phyloP scores from a whole-genome alignment of 768 basidiomycete genomes.

The Agrocybe praecox region DNA sequence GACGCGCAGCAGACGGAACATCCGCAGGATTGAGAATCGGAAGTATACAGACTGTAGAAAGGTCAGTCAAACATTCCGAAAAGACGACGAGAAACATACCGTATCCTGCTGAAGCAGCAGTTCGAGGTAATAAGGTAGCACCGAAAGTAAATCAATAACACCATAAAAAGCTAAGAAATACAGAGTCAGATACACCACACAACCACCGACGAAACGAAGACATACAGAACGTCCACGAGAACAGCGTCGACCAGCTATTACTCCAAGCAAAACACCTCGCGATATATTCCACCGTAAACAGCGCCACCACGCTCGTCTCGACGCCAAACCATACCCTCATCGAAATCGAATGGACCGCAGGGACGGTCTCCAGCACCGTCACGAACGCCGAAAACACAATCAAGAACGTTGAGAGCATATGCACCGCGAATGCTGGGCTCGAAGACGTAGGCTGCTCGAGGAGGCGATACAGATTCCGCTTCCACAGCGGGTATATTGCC shows the following conservation, averaged over 20 bases:
- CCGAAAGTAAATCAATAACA: slow-evolving; percentile 82
- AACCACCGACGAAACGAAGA: background rate
- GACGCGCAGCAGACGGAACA: slow-evolving; percentile 86
- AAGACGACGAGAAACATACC: slow-evolving; percentile 34
- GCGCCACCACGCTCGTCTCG: slow-evolving; percentile 80
- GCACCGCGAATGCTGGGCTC: slow-evolving; percentile 72
- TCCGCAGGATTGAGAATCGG: slow-evolving; percentile 88
- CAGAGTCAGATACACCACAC: slow-evolving; percentile 8
- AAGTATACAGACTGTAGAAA: slow-evolving; percentile 73
- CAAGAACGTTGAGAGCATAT: slow-evolving; percentile 68
- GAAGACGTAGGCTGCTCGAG: slow-evolving; percentile 84
- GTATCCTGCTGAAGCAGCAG: slow-evolving; percentile 84
- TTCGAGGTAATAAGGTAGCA: slow-evolving; percentile 89
- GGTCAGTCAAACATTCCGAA: background rate
- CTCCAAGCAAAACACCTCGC: slow-evolving; percentile 79
- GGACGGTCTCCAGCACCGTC: slow-evolving; percentile 81
- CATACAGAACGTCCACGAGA: slow-evolving; percentile 72
- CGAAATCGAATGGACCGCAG: slow-evolving; percentile 69
- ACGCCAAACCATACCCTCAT: slow-evolving; percentile 83
- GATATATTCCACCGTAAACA: slow-evolving; percentile 88
- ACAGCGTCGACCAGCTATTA: slow-evolving; percentile 57
- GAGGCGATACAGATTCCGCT: slow-evolving; percentile 65
- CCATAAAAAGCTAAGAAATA: slow-evolving; percentile 68
- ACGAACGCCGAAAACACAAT: slow-evolving; percentile 77
- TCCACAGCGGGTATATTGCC: slow-evolving; percentile 55